A percentile compares a stretch with the other conserved stretches of the same genome.
Conservation (phyloP, 768 basidiomycete species). For the Asterophora parasitica region DNA sequence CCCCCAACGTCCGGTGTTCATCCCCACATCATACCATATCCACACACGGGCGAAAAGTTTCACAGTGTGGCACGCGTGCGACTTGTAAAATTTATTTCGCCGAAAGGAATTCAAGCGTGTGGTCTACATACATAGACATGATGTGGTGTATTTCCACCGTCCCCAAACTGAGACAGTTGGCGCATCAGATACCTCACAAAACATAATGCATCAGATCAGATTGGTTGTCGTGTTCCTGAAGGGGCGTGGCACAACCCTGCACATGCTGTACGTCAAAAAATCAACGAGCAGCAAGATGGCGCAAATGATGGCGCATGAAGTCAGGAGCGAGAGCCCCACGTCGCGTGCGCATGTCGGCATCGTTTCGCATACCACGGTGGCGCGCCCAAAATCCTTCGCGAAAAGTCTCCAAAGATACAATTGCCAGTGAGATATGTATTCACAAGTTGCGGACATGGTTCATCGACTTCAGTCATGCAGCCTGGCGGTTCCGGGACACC, state of each 20-base stretch:
- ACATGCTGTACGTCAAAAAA: not conserved
- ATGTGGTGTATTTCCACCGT: not conserved
- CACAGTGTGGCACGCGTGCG: conserved; percentile 1
- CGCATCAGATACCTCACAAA: conserved; percentile 1
- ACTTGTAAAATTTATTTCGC: not conserved
- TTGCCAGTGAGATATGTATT: not conserved
- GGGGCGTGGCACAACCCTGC: not conserved
- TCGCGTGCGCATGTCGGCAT: not conserved
- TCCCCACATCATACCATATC: not conserved
- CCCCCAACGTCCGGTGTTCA: not conserved
- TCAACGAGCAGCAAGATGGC: no score
- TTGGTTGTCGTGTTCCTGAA: conserved; percentile 9
- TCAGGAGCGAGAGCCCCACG: not conserved
- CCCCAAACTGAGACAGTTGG: not conserved
- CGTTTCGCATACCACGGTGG: not conserved
- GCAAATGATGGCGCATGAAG: no score
- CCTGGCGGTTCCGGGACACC: conserved; percentile 7
- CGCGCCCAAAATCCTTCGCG: not conserved
- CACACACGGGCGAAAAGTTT: not conserved
- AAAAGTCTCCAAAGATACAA: conserved; percentile 2
- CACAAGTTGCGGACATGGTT: no score
- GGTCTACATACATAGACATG: not conserved
- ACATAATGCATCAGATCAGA: conserved; percentile 11
- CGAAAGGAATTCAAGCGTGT: not conserved
- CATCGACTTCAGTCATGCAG: not conserved